These are phyloP conservation scores for Chaetomiaceae sp. DNA, from an alignment of 2,329 filamentous ascomycete genomes.

Conservation along the genomic window DNA sequence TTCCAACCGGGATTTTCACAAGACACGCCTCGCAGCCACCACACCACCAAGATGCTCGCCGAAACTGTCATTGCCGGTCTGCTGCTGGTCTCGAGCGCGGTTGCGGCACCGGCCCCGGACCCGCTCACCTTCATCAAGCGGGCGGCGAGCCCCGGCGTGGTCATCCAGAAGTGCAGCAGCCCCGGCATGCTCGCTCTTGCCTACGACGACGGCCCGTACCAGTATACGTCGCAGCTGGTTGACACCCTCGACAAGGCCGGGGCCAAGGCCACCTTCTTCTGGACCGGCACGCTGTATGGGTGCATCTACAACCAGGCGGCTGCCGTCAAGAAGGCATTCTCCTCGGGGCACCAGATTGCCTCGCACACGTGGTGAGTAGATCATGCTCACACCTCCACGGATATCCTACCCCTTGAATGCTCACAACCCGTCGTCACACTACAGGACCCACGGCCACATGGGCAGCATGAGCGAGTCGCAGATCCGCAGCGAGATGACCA, in stretches of 20 bases:
- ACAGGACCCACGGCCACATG: slow-evolving; percentile 44
- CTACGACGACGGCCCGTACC: slow-evolving; percentile 50
- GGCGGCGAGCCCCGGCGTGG: slow-evolving; percentile 37
- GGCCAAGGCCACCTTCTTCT: slow-evolving; percentile 52
- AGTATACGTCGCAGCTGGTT: slow-evolving; percentile 45
- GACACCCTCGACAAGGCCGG: slow-evolving; percentile 44
- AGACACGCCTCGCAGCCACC: too few species aligned
- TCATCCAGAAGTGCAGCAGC: slow-evolving; percentile 42
- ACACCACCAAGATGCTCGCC: slow-evolving; percentile 13
- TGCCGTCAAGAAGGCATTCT: slow-evolving; percentile 50
- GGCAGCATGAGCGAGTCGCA: slow-evolving; percentile 35
- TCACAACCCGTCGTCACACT: neutral
- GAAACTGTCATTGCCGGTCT: slow-evolving; percentile 18
- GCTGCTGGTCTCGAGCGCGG: slow-evolving; percentile 16
- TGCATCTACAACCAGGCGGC: slow-evolving; percentile 46
- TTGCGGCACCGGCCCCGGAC: slow-evolving; percentile 19
- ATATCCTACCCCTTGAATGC: neutral
- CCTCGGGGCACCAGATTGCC: slow-evolving; percentile 48
- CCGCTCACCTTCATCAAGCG: slow-evolving; percentile 40
- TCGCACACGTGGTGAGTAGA: slow-evolving; percentile 47
- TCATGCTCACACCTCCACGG: neutral
- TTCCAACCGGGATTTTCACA: neutral
- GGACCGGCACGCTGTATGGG: slow-evolving; percentile 46
- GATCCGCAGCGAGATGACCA: slow-evolving; percentile 45
- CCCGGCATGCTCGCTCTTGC: slow-evolving; percentile 46